Conservation (phyloP, 2,329 filamentous ascomycete species). For the Colletotrichum sp. region DNA sequence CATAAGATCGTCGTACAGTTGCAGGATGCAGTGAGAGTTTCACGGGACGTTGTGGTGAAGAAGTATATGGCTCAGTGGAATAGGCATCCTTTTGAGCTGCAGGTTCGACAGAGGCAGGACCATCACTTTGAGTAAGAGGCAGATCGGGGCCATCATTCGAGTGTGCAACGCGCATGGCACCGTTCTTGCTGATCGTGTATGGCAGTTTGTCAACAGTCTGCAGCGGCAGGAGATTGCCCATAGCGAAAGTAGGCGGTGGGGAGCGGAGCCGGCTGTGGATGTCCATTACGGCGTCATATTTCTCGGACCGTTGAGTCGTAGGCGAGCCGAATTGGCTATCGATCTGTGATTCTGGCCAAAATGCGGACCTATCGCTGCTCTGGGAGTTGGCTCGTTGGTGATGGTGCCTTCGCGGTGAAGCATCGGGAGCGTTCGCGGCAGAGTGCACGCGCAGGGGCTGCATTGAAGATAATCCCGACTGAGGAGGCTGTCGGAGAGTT, state of each 20-base stretch:
- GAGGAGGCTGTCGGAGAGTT: slow-evolving; percentile 25
- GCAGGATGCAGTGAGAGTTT: slow-evolving; percentile 46
- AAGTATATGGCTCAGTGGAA: background rate
- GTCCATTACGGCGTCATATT: slow-evolving; percentile 10
- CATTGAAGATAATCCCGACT: slow-evolving; percentile 16
- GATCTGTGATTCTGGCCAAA: slow-evolving; percentile 20
- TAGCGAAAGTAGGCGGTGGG: background rate
- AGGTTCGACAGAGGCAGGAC: slow-evolving; percentile 24
- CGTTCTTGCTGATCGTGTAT: slow-evolving; percentile 41
- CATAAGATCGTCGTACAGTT: slow-evolving; percentile 30
- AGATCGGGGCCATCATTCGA: slow-evolving; percentile 22
- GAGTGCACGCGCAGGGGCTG: slow-evolving; percentile 21
- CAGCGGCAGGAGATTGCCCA: background rate
- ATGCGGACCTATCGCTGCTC: slow-evolving; percentile 28
- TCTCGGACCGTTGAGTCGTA: slow-evolving; percentile 11
- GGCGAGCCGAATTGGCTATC: slow-evolving; percentile 20
- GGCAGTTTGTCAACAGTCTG: slow-evolving; percentile 19
- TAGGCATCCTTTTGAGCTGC: slow-evolving; percentile 9
- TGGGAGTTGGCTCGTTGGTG: slow-evolving; percentile 28
- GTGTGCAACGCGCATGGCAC: slow-evolving; percentile 35
- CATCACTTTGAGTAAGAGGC: slow-evolving; percentile 23
- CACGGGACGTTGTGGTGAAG: slow-evolving; percentile 28
- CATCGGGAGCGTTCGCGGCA: slow-evolving; percentile 22
- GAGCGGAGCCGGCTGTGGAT: slow-evolving; percentile 7
- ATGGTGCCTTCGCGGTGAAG: slow-evolving; percentile 23